Evolutionary conservation across 305 asterid species (phyloP).

Genomic region (Coffea humblotiana): DNA sequence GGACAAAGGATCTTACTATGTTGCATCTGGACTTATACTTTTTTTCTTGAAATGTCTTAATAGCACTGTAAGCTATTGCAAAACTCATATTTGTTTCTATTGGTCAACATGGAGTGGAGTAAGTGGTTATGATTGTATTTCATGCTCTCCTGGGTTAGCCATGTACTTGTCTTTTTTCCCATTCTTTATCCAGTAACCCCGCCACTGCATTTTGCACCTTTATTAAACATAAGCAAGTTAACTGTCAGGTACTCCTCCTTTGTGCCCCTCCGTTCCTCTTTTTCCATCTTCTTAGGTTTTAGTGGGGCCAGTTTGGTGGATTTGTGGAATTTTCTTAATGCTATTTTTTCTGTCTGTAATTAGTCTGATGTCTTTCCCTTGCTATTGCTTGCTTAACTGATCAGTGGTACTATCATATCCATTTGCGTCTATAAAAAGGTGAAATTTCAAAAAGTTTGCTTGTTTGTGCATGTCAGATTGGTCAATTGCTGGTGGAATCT

Average conservation of each 20-base stretch:
- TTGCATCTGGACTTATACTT: too few species aligned
- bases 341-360: background rate
- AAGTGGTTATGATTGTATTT: background rate
- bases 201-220: too few species aligned
- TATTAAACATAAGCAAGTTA: background rate
- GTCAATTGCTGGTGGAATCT: conserved; percentile 80
- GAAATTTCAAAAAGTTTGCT: background rate
- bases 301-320: background rate
- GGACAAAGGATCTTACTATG: too few species aligned
- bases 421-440: background rate
- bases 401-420: background rate
- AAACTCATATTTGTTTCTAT: background rate
- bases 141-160: background rate
- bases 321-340: background rate
- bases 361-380: background rate
- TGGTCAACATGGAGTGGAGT: background rate
- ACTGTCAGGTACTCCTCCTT: background rate
- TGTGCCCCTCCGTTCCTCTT: background rate
- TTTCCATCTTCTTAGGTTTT: background rate
- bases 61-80: too few species aligned
- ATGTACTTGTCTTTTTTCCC: too few species aligned
- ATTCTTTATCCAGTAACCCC: too few species aligned
- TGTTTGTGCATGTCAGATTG: conserved; percentile 46
- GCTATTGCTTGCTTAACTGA: background rate
- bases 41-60: too few species aligned